Conservation (phyloP, 768 basidiomycete genomes). For the Serendipita sp. region DNA sequence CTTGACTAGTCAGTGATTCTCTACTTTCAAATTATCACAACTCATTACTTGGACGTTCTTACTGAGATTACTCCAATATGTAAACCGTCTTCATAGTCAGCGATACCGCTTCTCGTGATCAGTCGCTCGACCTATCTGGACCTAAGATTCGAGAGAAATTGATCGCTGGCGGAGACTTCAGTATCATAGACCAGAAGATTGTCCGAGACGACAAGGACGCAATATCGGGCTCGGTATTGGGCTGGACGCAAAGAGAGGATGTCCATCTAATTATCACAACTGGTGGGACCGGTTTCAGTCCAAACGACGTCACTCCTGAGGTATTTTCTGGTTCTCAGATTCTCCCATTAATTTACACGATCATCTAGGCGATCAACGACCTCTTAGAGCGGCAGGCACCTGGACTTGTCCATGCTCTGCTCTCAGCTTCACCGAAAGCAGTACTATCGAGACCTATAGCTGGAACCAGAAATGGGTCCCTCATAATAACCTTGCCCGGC, state of each 20-base stretch:
- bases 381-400: slow-evolving; percentile 25
- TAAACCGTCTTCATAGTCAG: slow-evolving; percentile 33
- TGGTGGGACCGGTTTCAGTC: slow-evolving; percentile 78
- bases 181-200: slow-evolving; percentile 20
- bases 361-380: slow-evolving; percentile 16
- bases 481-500: slow-evolving; percentile 72
- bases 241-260: slow-evolving; percentile 29
- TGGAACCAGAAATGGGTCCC: slow-evolving; percentile 47
- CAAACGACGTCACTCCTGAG: slow-evolving; percentile 72
- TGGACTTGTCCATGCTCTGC: slow-evolving; percentile 59
- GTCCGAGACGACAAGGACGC: slow-evolving; percentile 49
- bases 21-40: background rate
- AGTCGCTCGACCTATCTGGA: slow-evolving; percentile 46
- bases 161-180: slow-evolving; percentile 3
- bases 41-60: background rate
- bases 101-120: slow-evolving; percentile 44
- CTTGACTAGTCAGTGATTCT: slow-evolving; percentile 9
- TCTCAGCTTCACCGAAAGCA: slow-evolving; percentile 58
- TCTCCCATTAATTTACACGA: background rate
- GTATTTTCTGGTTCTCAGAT: slow-evolving; percentile 23
- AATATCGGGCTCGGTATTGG: slow-evolving; percentile 35
- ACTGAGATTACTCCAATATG: background rate
- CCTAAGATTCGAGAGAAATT: slow-evolving; percentile 44
- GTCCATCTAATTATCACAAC: slow-evolving; percentile 68
- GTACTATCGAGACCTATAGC: slow-evolving; percentile 73